phyloP scores from a whole-genome alignment of 1,284 basidiomycete species.

The Cutaneotrichosporon sp. region DNA sequence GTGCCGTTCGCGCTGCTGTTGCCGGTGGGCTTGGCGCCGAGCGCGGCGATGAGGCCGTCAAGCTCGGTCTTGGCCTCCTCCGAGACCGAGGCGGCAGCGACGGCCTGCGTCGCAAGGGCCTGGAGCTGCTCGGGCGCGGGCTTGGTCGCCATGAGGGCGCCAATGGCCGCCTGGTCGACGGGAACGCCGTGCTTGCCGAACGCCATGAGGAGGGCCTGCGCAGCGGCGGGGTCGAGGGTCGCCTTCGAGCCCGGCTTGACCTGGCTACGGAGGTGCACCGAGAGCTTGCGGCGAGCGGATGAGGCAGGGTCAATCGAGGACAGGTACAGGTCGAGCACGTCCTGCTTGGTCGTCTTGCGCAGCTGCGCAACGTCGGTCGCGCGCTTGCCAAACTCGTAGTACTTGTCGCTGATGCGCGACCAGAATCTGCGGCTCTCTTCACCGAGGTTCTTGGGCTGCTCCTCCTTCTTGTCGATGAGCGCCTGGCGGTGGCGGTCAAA shows the following conservation, averaged over 20 bases:
- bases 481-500: conserved; percentile 67
- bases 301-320: conserved; percentile 71
- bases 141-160: conserved; percentile 57
- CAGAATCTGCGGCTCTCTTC: conserved; percentile 70
- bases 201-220: conserved; percentile 63
- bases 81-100: conserved; percentile 30
- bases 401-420: conserved; percentile 70
- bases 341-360: conserved; percentile 67
- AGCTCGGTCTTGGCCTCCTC: conserved; percentile 59
- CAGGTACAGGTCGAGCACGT: conserved; percentile 75
- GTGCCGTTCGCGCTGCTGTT: conserved; percentile 16
- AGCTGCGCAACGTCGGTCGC: conserved; percentile 69
- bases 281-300: conserved; percentile 70
- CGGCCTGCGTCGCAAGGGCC: conserved; percentile 56
- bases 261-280: conserved; percentile 75
- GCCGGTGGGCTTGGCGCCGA: conserved; percentile 60
- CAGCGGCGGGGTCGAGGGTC: conserved; percentile 67
- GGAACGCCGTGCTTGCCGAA: conserved; percentile 60
- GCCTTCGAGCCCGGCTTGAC: conserved; percentile 25
- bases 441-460: conserved; percentile 69
- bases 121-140: conserved; percentile 60
- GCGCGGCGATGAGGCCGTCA: conserved; percentile 59
- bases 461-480: conserved; percentile 68
- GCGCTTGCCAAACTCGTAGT: conserved; percentile 71
- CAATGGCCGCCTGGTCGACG: conserved; percentile 58